Evolutionary conservation across 2,329 filamentous ascomycete species (phyloP).

Genomic region (Botrytis cinerea): DNA sequence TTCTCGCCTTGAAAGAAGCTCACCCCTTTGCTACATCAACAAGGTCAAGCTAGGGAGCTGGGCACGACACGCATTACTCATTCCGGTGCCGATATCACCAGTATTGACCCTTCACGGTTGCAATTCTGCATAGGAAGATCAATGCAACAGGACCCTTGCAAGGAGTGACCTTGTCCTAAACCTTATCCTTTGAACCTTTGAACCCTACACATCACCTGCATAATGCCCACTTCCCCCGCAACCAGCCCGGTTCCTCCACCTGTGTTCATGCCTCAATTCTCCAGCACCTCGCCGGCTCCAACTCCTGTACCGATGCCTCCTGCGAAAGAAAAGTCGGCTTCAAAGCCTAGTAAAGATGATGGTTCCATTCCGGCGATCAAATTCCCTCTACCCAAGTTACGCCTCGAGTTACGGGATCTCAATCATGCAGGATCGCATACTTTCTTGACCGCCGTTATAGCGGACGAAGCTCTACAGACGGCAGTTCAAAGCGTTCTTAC

Average conservation of each 20-base stretch:
- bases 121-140: background rate
- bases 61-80: too few species aligned
- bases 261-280: slow-evolving; percentile 36
- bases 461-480: slow-evolving; percentile 59
- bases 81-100: background rate
- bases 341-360: slow-evolving; percentile 7
- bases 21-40: background rate
- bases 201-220: slow-evolving; percentile 16
- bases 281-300: slow-evolving; percentile 24
- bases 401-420: slow-evolving; percentile 61
- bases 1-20: background rate
- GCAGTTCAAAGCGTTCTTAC: slow-evolving; percentile 69
- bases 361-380: slow-evolving; percentile 19
- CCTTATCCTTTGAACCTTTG: background rate
- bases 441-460: slow-evolving; percentile 69
- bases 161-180: slow-evolving; percentile 23
- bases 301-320: slow-evolving; percentile 28
- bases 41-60: background rate
- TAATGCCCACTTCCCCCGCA: slow-evolving; percentile 29
- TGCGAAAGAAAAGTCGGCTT: slow-evolving; percentile 16
- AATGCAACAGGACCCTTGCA: slow-evolving; percentile 19
- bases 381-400: slow-evolving; percentile 56
- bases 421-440: slow-evolving; percentile 59
- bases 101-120: background rate
- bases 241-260: slow-evolving; percentile 31